These are phyloP conservation scores for Dimargaris xerosporica DNA, from an alignment of 192 early-diverging fungal genomes.

Conservation along the genomic window DNA sequence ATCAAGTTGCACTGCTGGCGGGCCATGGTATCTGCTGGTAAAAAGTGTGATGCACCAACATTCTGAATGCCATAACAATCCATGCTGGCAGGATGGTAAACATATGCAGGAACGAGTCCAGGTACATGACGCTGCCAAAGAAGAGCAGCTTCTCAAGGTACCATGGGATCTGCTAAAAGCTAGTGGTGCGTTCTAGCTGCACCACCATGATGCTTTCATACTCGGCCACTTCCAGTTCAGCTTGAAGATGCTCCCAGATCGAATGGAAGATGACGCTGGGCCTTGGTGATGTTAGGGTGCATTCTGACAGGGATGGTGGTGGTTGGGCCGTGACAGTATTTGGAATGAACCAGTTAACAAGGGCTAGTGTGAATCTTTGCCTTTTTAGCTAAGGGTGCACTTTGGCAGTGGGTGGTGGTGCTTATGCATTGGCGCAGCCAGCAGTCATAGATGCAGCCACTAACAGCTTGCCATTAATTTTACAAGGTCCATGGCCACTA, in stretches of 20 bases:
- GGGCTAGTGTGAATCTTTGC: no score
- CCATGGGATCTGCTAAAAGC: constrained; percentile 74
- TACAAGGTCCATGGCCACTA: no score
- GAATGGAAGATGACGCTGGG: constrained; percentile 14
- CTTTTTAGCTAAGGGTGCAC: no score
- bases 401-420: no score
- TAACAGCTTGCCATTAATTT: no score
- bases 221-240: constrained; percentile 32
- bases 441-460: no score
- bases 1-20: constrained; percentile 84
- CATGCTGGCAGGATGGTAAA: constrained; percentile 89
- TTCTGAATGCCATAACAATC: constrained; percentile 49
- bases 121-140: constrained; percentile 80
- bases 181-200: constrained; percentile 74
- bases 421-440: no score
- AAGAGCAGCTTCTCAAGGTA: constrained; percentile 88
- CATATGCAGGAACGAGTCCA: constrained; percentile 89
- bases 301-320: background rate
- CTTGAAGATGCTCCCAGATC: constrained; percentile 42
- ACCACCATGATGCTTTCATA: constrained; percentile 59
- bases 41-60: constrained; percentile 22
- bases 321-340: background rate
- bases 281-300: background rate
- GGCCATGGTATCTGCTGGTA: constrained; percentile 20
- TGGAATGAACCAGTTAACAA: background rate